Evolutionary conservation across 78 protist species (phyloP).

Genomic region (Dictyostelium citrinum): DNA sequence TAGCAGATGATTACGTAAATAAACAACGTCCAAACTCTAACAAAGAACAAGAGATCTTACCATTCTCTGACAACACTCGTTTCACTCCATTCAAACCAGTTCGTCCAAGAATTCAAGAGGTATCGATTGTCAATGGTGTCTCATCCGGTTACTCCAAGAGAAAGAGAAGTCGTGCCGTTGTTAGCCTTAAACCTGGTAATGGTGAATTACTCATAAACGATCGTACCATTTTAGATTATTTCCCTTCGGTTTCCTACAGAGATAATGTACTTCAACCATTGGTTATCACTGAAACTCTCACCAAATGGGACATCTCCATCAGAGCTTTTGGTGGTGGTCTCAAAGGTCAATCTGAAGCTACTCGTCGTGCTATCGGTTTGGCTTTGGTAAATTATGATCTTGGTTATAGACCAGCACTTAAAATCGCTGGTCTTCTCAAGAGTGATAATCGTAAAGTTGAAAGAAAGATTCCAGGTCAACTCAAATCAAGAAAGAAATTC

Average conservation of each 20-base stretch:
- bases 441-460: conserved; percentile 78
- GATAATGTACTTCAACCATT: conserved; percentile 57
- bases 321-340: conserved; percentile 65
- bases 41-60: neutral
- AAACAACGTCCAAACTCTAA: neutral
- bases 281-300: conserved; percentile 65
- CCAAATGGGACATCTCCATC: conserved; percentile 30
- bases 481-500: conserved; percentile 82
- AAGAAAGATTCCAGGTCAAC: conserved; percentile 85
- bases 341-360: conserved; percentile 82
- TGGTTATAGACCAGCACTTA: conserved; percentile 23
- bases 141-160: conserved; percentile 59
- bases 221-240: conserved; percentile 52
- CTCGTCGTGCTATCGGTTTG: conserved; percentile 68
- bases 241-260: conserved; percentile 22
- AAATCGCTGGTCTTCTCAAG: conserved; percentile 57
- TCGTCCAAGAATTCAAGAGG: neutral
- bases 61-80: neutral
- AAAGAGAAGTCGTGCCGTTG: conserved; percentile 61
- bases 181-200: conserved; percentile 3
- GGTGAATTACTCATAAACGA: conserved; percentile 49
- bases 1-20: neutral
- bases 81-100: conserved; percentile 32
- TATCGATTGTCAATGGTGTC: neutral
- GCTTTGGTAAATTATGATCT: conserved; percentile 67